These are phyloP conservation scores for Suillus hirtellus DNA, from an alignment of 768 basidiomycete genomes.

Conservation along the genomic window DNA sequence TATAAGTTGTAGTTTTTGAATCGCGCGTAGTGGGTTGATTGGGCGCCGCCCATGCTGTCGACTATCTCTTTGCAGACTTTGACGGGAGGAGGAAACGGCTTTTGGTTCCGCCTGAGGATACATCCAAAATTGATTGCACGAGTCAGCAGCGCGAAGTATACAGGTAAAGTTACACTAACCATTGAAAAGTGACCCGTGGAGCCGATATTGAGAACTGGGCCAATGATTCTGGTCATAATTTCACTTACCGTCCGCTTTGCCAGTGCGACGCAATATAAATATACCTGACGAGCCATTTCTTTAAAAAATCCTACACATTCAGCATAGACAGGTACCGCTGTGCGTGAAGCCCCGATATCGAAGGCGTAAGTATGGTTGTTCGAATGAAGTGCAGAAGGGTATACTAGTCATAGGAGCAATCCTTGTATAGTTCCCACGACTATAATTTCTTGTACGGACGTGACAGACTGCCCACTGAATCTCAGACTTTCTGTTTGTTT, in stretches of 20 bases:
- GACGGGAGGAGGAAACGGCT: conserved; percentile 94
- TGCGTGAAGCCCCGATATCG: conserved; percentile 71
- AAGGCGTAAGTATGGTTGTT: conserved; percentile 71
- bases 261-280: conserved; percentile 31
- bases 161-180: conserved; percentile 45
- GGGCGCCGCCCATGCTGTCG: conserved; percentile 97
- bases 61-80: conserved; percentile 99
- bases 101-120: conserved; percentile 95
- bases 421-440: too few relatives aligned
- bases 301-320: conserved; percentile 86
- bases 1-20: conserved; percentile 93
- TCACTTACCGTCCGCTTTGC: conserved; percentile 79
- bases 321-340: conserved; percentile 81
- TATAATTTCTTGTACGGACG: too few relatives aligned
- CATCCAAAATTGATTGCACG: conserved; percentile 92
- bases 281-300: conserved; percentile 70
- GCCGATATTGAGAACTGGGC: conserved; percentile 1
- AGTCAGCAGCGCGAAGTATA: conserved; percentile 16
- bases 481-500: too few relatives aligned
- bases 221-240: conserved; percentile 4
- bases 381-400: conserved; percentile 89
- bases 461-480: too few relatives aligned
- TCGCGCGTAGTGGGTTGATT: conserved; percentile 91
- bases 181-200: conserved; percentile 86
- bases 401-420: conserved; percentile 59